Conservation (phyloP, 805 yeast species). For the Schwanniomyces vanrijiae region DNA sequence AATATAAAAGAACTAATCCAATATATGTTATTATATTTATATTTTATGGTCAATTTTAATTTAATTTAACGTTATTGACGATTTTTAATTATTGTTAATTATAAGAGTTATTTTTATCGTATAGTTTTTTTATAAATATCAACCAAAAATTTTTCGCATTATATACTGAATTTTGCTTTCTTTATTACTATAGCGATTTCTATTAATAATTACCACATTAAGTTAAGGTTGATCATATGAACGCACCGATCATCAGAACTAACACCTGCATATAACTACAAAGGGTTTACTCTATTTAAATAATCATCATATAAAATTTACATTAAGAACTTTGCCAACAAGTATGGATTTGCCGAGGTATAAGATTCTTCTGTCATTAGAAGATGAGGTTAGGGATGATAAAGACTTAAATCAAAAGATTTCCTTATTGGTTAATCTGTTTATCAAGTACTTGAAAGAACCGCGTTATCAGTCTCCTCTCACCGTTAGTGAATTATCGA, state of each 20-base stretch:
- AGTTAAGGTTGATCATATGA: too few species aligned
- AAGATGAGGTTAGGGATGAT: conserved; percentile 21
- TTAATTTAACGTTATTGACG: too few species aligned
- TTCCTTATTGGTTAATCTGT: conserved; percentile 22
- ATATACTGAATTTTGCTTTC: too few species aligned
- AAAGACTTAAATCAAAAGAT: conserved; percentile 28
- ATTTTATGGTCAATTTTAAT: not conserved
- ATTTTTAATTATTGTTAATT: too few species aligned
- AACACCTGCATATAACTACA: not conserved
- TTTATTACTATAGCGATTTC: not conserved
- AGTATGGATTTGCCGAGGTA: conserved; percentile 1
- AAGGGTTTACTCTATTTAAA: not conserved
- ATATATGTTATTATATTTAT: too few species aligned
- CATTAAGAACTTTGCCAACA: not conserved
- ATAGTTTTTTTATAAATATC: too few species aligned
- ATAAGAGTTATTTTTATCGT: too few species aligned
- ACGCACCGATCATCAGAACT: not conserved
- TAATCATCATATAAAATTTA: not conserved
- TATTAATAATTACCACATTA: not conserved
- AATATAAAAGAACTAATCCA: too few species aligned
- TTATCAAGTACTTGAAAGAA: conserved; percentile 38
- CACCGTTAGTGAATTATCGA: conserved; percentile 32
- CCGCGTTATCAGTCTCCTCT: conserved; percentile 45
- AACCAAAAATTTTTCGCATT: too few species aligned
- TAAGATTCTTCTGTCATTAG: conserved; percentile 14